These are phyloP conservation scores for Pneumocystis carinii DNA, from an alignment of 1,139 yeast genomes.

Conservation along the genomic window DNA sequence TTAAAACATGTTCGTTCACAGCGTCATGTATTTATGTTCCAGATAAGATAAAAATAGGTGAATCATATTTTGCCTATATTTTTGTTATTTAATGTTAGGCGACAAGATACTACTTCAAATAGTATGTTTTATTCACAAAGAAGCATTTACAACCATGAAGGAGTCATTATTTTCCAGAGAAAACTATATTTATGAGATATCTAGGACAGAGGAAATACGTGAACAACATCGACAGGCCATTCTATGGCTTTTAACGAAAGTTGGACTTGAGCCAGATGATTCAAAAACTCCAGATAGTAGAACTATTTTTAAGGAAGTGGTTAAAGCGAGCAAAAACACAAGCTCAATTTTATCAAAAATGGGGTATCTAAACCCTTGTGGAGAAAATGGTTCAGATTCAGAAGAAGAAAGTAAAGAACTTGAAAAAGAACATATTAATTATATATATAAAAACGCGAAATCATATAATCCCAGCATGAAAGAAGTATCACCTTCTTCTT, in stretches of 20 bases:
- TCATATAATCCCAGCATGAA: conserved; percentile 35
- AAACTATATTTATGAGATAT: conserved; percentile 15
- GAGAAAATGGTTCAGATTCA: conserved; percentile 14
- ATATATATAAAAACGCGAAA: conserved; percentile 52
- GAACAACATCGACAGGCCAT: conserved; percentile 46
- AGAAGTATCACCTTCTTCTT: conserved; percentile 41
- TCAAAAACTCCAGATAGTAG: conserved; percentile 17
- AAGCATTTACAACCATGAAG: conserved; percentile 30
- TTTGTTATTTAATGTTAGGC: neutral
- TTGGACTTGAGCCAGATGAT: conserved; percentile 26
- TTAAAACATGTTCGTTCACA: conserved; percentile 40
- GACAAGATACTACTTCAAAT: conserved; percentile 27
- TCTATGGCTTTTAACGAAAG: conserved; percentile 38
- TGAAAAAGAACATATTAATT: conserved; percentile 52
- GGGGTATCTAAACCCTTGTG: conserved; percentile 2
- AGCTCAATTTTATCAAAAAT: conserved; percentile 10
- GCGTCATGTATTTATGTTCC: conserved; percentile 48
- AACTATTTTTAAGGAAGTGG: conserved; percentile 18
- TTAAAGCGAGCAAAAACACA: conserved; percentile 22
- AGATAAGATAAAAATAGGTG: conserved; percentile 53
- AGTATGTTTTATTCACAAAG: conserved; percentile 42
- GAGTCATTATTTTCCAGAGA: conserved; percentile 10
- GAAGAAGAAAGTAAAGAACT: conserved; percentile 20
- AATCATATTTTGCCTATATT: conserved; percentile 37
- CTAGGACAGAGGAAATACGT: conserved; percentile 33